phyloP scores from a whole-genome alignment of 768 basidiomycete species.

The Termitomyces sp. region DNA sequence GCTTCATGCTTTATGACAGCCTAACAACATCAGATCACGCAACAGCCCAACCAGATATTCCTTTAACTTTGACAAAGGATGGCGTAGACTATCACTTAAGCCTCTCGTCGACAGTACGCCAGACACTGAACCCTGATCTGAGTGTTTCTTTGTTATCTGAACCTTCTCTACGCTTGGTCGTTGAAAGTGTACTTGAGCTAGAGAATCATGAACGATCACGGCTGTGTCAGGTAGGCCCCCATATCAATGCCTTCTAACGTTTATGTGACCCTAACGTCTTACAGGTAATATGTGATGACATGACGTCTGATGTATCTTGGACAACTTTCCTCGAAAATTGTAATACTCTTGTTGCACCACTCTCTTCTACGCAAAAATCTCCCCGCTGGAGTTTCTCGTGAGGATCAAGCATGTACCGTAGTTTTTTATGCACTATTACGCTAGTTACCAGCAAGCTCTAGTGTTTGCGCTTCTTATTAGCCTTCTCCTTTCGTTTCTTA shows the following conservation, averaged over 20 bases:
- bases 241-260: not conserved
- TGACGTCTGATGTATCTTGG: constrained; percentile 38
- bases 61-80: constrained; percentile 32
- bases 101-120: constrained; percentile 41
- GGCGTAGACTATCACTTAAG: constrained; percentile 41
- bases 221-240: constrained; percentile 45
- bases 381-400: not conserved
- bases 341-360: constrained; percentile 29
- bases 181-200: constrained; percentile 48
- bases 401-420: not conserved
- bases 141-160: constrained; percentile 2
- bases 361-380: not conserved
- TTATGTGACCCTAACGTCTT: constrained; percentile 2
- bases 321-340: constrained; percentile 26
- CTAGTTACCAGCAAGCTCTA: constrained; percentile 2
- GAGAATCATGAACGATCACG: constrained; percentile 48
- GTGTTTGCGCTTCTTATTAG: constrained; percentile 51
- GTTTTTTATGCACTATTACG: not conserved
- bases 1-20: constrained; percentile 21
- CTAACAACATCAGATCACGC: constrained; percentile 22
- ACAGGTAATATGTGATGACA: constrained; percentile 42
- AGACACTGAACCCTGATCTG: constrained; percentile 25
- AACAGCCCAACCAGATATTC: constrained; percentile 38
- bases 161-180: constrained; percentile 18
- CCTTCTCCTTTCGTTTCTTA: constrained; percentile 74